phyloP scores from a whole-genome alignment of 441 rosid species.

The Syzygium syzygioides region DNA sequence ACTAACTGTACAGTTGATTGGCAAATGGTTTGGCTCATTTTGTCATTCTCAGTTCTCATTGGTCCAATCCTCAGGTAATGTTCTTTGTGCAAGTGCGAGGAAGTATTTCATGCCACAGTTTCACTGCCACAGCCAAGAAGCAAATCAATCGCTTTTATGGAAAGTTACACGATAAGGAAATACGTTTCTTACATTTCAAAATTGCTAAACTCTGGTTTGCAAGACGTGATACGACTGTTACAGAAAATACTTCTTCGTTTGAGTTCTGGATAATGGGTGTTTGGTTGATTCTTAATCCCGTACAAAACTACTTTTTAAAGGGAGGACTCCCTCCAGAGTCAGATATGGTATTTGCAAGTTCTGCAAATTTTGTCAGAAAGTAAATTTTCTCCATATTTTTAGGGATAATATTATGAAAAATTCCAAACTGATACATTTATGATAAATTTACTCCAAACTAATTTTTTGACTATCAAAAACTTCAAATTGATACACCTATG shows the following conservation, averaged over 20 bases:
- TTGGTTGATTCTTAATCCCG: not conserved
- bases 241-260: not conserved
- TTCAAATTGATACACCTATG: no score
- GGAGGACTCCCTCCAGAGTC: not conserved
- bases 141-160: not conserved
- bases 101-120: not conserved
- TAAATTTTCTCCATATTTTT: not conserved
- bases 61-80: not conserved
- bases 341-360: not conserved
- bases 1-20: conserved; percentile 6
- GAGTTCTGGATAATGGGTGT: not conserved
- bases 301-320: not conserved
- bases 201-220: not conserved
- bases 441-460: no score
- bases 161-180: not conserved
- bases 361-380: not conserved
- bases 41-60: not conserved
- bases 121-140: not conserved
- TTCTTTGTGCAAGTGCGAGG: not conserved
- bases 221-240: not conserved
- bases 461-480: no score
- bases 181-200: not conserved
- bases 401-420: no score
- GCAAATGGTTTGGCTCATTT: not conserved
- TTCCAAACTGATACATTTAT: no score